Base-by-base conservation (phyloP, 305 asterid species). In the Solanum hybrid region DNA sequence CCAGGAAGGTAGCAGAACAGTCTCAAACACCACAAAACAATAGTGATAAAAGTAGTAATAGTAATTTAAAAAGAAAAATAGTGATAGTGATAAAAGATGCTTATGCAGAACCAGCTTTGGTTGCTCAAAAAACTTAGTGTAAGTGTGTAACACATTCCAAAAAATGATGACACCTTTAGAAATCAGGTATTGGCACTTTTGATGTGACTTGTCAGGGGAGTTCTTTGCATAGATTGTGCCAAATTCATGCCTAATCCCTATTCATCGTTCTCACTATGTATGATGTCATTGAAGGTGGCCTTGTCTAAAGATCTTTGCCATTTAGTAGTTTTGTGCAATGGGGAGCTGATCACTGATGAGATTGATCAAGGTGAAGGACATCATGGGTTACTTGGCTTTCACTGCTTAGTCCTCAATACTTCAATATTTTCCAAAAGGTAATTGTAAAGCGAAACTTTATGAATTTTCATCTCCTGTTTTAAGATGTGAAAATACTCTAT, bases 351-450 rank as follows among this genome's bases (percentile, higher is more conserved):
- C 86, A 94, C 91, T 92, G 89, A 81, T 90, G 93, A 90, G 39
- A 39, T 87, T 78, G 92, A 92, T 90, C 93, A 92, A 93, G 92
- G 91, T 89, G 94, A 57, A 34, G 79, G 90, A 89, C 92, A 89
- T 87, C 90, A 90, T 92, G 93, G 91, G 90, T 91, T 93, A 91
- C 94, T 93, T 81, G 98, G 98, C 91, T 85, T 93, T 82, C 96
- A 95, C 90, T 93, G 97, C 92, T 91, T 96, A 89, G 95, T 95
- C 89, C 97, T 97, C 77, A 96, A 96, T 93, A 95, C 97, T 93
- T 90, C 98, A 90, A 96, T 96, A 87, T 96, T 97, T 88, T 91
- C 90, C 91, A 94, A 94, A 91, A 94, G 99, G 99, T 97, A 94
- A 92, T 76, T 6, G 77, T 83, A n/a, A 77, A 79, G 13, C 68